phyloP scores from a whole-genome alignment of 192 early-diverging fungal species.

The Backusella liffmaniae region DNA sequence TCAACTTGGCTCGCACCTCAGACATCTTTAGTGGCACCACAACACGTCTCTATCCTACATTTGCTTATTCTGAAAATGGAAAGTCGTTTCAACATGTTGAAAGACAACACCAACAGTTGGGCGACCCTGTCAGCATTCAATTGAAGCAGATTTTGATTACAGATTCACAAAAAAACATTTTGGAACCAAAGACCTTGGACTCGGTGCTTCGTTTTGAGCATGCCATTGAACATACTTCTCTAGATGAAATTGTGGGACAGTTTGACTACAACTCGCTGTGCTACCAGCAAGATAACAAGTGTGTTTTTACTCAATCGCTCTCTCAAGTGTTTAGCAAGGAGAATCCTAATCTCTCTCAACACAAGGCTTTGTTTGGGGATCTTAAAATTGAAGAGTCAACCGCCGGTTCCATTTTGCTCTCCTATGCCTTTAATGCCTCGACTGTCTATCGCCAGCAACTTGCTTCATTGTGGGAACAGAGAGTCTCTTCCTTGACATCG shows the following conservation, averaged over 20 bases:
- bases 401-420: conserved; percentile 34
- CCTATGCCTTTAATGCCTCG: conserved; percentile 55
- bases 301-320: conserved; percentile 22
- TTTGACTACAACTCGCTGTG: conserved; percentile 30
- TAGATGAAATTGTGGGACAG: conserved; percentile 23
- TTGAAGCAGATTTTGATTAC: conserved; percentile 61
- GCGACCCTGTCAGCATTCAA: conserved; percentile 46
- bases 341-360: neutral
- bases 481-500: conserved; percentile 44
- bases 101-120: neutral
- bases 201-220: conserved; percentile 44
- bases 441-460: conserved; percentile 38
- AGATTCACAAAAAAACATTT: conserved; percentile 39
- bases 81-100: neutral
- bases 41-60: conserved; percentile 41
- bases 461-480: conserved; percentile 51
- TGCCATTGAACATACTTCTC: conserved; percentile 32
- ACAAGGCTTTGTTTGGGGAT: conserved; percentile 13
- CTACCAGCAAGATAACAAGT: conserved; percentile 25
- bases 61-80: conserved; percentile 32
- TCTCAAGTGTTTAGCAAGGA: neutral
- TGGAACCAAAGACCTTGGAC: conserved; percentile 40
- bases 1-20: conserved; percentile 67
- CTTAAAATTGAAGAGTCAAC: conserved; percentile 3
- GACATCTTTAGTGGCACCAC: conserved; percentile 54